Evolutionary conservation across 2,329 filamentous ascomycete species (phyloP), one percentile per base, ranked within the genome.

Genomic region (Ascochyta viciae-villosae): DNA sequence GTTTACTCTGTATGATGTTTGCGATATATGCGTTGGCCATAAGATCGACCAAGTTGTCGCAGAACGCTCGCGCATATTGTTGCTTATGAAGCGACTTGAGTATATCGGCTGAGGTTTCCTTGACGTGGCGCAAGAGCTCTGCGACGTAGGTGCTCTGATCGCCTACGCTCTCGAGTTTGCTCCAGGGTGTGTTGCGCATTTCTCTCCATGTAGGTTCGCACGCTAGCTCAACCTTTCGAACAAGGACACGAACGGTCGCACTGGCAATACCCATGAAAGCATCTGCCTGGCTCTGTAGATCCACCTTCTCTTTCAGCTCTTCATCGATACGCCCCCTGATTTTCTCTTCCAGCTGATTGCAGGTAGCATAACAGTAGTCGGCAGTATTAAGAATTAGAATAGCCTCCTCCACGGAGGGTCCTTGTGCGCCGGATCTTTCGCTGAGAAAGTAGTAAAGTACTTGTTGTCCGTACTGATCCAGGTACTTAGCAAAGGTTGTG

Each of bases 151-250:
- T 88, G 76, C 92, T 97, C 72, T 97, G 92, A 74, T 99, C 95
- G 40, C 91, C 91, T 4, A 96, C 95, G 57, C 85, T 90, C 66
- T 98, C 95, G 82, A 99, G 90, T 62, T 90, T 92, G 74, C 89
- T 90, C 95, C 95, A 99, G 44, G 93, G 90, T 0, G 90, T 96
- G 72, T 97, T 96, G 61, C 89, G 89, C 95, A 99, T 99, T 79
- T 98, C 95, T 53, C 93, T 87, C 95, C 94, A 99, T 15, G 89
- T 88, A 0, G 89, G 86, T 62, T 98, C 94, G 66, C 92, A 89
- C 48, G 89, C 89, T 0, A 88, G 75, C 72, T 96, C 93, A 4
- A 96, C 90, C 68, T 88, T 89, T 58, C 90, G 88, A 5, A 98
- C 93, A 41, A 99, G 82, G 0, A 90, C 86, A 45, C 95, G 83